These are phyloP conservation scores for Chenopodium album DNA, from an alignment of 148 eudicot genomes.

Conservation along the genomic window DNA sequence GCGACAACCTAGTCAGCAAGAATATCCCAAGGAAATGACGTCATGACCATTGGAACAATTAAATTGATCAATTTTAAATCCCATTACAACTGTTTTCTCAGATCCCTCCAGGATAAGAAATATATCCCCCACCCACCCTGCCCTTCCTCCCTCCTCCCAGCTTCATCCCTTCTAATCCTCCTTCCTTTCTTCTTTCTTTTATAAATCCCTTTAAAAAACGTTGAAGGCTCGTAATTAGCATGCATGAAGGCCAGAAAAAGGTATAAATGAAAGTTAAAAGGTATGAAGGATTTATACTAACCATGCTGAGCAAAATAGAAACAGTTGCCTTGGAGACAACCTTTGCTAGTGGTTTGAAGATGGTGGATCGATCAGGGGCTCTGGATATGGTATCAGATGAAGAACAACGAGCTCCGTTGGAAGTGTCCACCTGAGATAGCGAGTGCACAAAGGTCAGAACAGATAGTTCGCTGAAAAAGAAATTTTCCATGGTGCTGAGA, in stretches of 20 bases:
- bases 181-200: background rate
- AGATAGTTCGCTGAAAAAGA: background rate
- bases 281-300: conserved; percentile 31
- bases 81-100: background rate
- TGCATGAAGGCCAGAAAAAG: background rate
- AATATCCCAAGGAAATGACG: background rate
- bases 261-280: background rate
- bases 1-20: background rate
- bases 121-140: background rate
- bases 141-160: background rate
- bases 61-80: background rate
- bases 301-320: conserved; percentile 69
- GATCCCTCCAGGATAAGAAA: background rate
- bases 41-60: background rate
- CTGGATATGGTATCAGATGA: conserved; percentile 32
- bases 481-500: background rate
- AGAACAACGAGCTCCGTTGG: conserved; percentile 31
- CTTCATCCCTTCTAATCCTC: background rate
- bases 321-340: conserved; percentile 58
- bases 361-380: conserved; percentile 37
- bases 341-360: conserved; percentile 83
- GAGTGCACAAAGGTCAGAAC: conserved; percentile 6
- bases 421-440: conserved; percentile 48
- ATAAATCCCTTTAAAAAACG: background rate
- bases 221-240: background rate